Evolutionary conservation across 2,329 filamentous ascomycete genomes (phyloP).

Genomic region (Aspergillus bombycis): DNA sequence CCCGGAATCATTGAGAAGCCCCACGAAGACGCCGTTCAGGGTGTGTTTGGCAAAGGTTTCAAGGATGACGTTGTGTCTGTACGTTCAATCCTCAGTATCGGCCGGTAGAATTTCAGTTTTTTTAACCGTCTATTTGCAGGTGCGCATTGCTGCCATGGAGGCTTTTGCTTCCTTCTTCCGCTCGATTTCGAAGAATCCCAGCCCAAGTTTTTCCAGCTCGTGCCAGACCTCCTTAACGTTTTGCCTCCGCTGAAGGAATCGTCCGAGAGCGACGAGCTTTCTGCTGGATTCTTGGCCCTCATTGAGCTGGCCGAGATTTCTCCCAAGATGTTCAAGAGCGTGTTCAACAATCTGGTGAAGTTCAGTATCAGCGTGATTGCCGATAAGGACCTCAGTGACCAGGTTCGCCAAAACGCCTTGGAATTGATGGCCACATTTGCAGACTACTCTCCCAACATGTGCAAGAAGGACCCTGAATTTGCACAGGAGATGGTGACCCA

Average conservation of each 20-base stretch:
- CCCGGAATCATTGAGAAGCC: conserved; percentile 95
- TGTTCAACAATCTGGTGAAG: conserved; percentile 91
- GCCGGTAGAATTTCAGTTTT: neutral
- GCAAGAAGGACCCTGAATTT: conserved; percentile 89
- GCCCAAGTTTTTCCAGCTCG: conserved; percentile 80
- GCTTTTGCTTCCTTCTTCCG: conserved; percentile 96
- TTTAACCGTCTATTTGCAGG: conserved; percentile 52
- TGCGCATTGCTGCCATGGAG: conserved; percentile 92
- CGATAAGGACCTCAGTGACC: conserved; percentile 90
- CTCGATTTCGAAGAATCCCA: conserved; percentile 83
- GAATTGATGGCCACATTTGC: conserved; percentile 98
- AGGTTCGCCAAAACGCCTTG: conserved; percentile 89
- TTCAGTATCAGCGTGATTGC: conserved; percentile 94
- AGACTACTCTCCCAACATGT: conserved; percentile 91
- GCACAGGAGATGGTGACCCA: conserved; percentile 98
- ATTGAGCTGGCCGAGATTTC: conserved; percentile 95
- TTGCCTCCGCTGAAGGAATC: conserved; percentile 91
- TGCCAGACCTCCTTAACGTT: conserved; percentile 92
- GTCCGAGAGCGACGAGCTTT: conserved; percentile 86
- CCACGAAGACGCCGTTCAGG: conserved; percentile 86
- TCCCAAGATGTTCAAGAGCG: conserved; percentile 93
- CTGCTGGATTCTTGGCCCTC: conserved; percentile 83
- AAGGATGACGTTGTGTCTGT: conserved; percentile 82
- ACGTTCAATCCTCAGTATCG: conserved; percentile 33
- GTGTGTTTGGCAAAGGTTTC: conserved; percentile 89